phyloP scores from a whole-genome alignment of 495 filamentous ascomycete genomes.

The Schizothecium vesticola region DNA sequence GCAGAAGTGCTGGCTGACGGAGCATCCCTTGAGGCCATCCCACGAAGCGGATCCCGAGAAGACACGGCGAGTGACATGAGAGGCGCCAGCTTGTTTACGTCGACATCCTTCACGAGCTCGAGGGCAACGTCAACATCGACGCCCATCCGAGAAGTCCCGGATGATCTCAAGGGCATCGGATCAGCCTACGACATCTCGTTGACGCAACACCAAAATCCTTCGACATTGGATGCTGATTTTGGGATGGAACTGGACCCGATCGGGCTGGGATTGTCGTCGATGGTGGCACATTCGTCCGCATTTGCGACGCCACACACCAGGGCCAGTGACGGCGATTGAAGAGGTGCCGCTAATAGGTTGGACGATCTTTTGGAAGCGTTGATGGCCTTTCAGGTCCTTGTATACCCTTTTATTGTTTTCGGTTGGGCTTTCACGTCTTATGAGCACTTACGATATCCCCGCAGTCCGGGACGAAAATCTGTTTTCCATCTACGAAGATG shows the following conservation, averaged over 20 bases:
- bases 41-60: neutral
- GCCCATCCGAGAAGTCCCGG: slow-evolving; percentile 6
- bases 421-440: neutral
- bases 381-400: neutral
- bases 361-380: neutral
- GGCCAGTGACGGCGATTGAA: neutral
- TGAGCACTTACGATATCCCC: neutral
- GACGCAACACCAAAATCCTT: neutral
- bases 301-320: neutral
- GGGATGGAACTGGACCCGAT: slow-evolving; percentile 1
- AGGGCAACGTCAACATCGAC: slow-evolving; percentile 6
- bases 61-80: neutral
- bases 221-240: slow-evolving; percentile 13
- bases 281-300: neutral
- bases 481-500: neutral
- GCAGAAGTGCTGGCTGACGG: neutral
- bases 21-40: neutral
- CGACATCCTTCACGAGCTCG: slow-evolving; percentile 5
- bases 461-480: neutral
- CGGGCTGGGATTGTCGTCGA: neutral
- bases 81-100: neutral
- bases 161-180: slow-evolving; percentile 23
- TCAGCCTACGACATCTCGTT: slow-evolving; percentile 11
- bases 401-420: neutral
- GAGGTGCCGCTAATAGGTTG: neutral